Conservation (phyloP, 2,329 filamentous ascomycete species). For the Microthyrium microscopicum region DNA sequence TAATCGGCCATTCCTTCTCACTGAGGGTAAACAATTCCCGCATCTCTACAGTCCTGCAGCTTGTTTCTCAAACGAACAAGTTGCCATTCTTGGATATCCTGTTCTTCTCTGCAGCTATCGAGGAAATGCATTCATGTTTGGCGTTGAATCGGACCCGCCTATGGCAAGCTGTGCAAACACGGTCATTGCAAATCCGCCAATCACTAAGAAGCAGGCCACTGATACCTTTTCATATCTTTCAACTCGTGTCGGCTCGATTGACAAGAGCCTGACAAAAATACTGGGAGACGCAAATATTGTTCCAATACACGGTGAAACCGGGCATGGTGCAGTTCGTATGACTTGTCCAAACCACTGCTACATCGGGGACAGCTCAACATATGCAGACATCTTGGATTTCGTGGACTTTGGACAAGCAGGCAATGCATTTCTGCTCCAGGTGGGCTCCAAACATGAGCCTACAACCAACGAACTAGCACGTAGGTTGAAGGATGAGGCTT, state of each 20-base stretch:
- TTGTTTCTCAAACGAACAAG: conserved; percentile 69
- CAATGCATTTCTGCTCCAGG: conserved; percentile 74
- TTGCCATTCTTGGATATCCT: conserved; percentile 62
- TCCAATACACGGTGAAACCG: conserved; percentile 40
- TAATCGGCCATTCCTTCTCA: conserved; percentile 41
- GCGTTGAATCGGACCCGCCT: conserved; percentile 65
- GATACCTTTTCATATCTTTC: conserved; percentile 73
- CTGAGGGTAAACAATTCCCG: conserved; percentile 46
- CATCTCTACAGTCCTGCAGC: conserved; percentile 53
- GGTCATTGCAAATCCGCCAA: conserved; percentile 56
- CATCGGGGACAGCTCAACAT: conserved; percentile 55
- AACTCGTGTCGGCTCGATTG: conserved; percentile 57
- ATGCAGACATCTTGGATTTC: conserved; percentile 89
- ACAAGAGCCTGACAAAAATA: conserved; percentile 33
- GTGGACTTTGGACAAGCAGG: conserved; percentile 82
- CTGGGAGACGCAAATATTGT: conserved; percentile 54
- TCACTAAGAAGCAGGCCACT: conserved; percentile 46
- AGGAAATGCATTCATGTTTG: conserved; percentile 68
- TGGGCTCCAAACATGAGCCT: conserved; percentile 82
- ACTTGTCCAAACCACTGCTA: conserved; percentile 64
- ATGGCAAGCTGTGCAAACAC: conserved; percentile 61
- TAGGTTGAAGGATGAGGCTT: conserved; percentile 70
- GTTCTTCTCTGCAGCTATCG: conserved; percentile 64
- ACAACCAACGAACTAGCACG: conserved; percentile 71
- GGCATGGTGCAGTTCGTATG: conserved; percentile 26